Percentiles rank a stretch among this genome's conserved stretches.
These are phyloP conservation scores for Malus hybrid DNA, from an alignment of 331 rosid species.

Conservation along the genomic window DNA sequence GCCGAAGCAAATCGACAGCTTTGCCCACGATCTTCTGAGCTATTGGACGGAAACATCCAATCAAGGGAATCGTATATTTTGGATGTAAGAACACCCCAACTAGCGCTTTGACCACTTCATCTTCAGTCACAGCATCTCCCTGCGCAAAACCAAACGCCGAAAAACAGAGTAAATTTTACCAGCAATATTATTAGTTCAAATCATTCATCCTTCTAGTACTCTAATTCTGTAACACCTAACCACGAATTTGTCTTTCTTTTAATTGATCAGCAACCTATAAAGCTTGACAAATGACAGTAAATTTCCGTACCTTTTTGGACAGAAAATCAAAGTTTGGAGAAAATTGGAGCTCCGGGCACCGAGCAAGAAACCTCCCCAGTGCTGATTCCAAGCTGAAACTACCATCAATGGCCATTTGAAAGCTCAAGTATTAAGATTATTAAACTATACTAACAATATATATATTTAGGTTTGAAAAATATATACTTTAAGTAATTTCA, in stretches of 20 bases:
- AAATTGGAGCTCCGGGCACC: constrained; percentile 58
- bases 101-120: constrained; percentile 40
- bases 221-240: neutral
- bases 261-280: neutral
- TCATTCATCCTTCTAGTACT: neutral
- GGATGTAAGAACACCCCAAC: constrained; percentile 68
- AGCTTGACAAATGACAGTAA: neutral
- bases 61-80: constrained; percentile 51
- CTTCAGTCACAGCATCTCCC: constrained; percentile 52
- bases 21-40: constrained; percentile 42
- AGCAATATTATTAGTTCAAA: neutral
- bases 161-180: neutral
- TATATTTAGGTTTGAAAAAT: neutral
- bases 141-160: constrained; percentile 4
- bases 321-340: constrained; percentile 31
- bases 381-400: constrained; percentile 52
- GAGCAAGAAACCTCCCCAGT: constrained; percentile 55
- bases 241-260: neutral
- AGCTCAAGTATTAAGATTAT: neutral
- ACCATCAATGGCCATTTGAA: constrained; percentile 65
- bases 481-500: neutral
- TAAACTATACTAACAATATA: neutral
- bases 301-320: constrained; percentile 29
- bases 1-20: constrained; percentile 47
- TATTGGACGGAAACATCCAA: constrained; percentile 68